Evolutionary conservation across 140 eudicot species (phyloP).

Genomic region (Oenanthe javanica): DNA sequence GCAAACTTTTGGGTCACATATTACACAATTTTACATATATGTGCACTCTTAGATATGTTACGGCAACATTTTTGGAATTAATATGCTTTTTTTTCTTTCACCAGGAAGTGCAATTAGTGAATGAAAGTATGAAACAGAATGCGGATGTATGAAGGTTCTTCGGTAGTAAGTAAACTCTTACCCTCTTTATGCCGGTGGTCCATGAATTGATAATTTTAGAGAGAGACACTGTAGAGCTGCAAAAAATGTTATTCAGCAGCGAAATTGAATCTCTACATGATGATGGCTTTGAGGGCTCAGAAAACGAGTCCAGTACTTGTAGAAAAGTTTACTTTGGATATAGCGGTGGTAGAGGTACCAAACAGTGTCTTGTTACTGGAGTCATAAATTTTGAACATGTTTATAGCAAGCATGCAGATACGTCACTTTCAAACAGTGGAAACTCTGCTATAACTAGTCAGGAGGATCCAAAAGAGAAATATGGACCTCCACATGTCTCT

Average conservation of each 20-base stretch:
- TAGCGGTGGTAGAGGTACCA: conserved; percentile 26
- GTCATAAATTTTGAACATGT: conserved; percentile 29
- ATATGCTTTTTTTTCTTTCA: background rate
- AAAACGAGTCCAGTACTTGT: conserved; percentile 48
- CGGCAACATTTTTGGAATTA: background rate
- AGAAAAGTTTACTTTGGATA: conserved; percentile 54
- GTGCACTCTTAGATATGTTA: background rate
- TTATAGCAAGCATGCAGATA: conserved; percentile 21
- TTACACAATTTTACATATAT: background rate
- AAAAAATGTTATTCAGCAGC: conserved; percentile 30
- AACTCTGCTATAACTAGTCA: conserved; percentile 53
- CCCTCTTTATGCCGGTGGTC: conserved; percentile 14
- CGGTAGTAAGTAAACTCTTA: conserved; percentile 1
- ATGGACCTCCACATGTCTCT: conserved; percentile 17
- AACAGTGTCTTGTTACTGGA: conserved; percentile 37
- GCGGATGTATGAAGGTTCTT: conserved; percentile 5
- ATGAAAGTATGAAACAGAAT: background rate
- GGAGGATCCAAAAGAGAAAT: conserved; percentile 27
- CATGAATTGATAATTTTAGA: conserved; percentile 16
- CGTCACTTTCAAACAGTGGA: conserved; percentile 46
- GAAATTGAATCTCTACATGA: conserved; percentile 44
- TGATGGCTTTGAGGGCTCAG: conserved; percentile 67
- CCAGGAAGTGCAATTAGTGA: background rate
- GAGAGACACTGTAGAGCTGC: conserved; percentile 16
- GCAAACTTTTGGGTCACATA: background rate